These are phyloP conservation scores for Aureobasidium subglaciale DNA, from an alignment of 2,329 filamentous ascomycete species.

Conservation along the genomic window DNA sequence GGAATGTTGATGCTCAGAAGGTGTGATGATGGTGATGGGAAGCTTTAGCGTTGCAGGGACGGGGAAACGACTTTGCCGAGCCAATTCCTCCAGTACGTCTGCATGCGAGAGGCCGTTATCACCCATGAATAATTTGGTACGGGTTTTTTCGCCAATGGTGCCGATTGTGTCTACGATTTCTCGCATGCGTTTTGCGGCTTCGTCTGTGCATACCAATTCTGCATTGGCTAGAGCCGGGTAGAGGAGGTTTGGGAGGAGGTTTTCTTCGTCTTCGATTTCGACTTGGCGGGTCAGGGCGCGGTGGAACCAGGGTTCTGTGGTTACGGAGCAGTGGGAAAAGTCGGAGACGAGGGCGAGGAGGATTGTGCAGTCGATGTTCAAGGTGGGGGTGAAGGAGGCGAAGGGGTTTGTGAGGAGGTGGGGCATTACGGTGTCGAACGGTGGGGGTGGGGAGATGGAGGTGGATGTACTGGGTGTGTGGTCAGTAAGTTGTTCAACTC, in stretches of 20 bases:
- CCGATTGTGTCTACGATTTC: constrained; percentile 59
- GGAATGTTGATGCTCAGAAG: constrained; percentile 21
- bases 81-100: neutral
- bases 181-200: constrained; percentile 60
- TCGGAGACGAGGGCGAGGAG: constrained; percentile 68
- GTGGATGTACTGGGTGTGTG: constrained; percentile 19
- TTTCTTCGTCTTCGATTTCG: constrained; percentile 54
- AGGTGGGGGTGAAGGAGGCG: constrained; percentile 31
- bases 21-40: constrained; percentile 46
- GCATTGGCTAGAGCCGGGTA: constrained; percentile 54
- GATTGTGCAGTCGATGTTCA: constrained; percentile 63
- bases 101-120: constrained; percentile 23
- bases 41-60: constrained; percentile 36
- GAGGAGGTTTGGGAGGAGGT: constrained; percentile 53
- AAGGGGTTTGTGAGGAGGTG: constrained; percentile 35
- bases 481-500: too few species aligned
- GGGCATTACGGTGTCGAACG: constrained; percentile 23
- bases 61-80: neutral
- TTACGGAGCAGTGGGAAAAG: constrained; percentile 53
- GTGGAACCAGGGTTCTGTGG: constrained; percentile 48
- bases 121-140: constrained; percentile 54
- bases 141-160: constrained; percentile 51
- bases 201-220: constrained; percentile 57
- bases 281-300: constrained; percentile 58
- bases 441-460: neutral